phyloP scores from a whole-genome alignment of 2,329 filamentous ascomycete genomes.

The Fulvia fulva region DNA sequence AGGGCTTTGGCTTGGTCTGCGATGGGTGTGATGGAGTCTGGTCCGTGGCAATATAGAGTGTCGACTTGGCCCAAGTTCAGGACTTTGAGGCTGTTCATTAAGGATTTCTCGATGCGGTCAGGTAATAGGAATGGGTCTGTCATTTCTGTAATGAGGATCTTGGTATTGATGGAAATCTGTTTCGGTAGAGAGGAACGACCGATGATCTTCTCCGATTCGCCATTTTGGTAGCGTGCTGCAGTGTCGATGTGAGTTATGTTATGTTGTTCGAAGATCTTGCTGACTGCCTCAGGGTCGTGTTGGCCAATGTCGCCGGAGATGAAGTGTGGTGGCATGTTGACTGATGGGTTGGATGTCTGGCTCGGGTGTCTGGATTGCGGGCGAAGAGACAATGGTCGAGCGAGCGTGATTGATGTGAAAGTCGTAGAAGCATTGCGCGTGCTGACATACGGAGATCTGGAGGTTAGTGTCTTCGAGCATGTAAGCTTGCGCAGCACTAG shows the following conservation, averaged over 20 bases:
- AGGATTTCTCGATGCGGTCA: conserved; percentile 8
- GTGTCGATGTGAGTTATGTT: conserved; percentile 25
- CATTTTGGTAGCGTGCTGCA: conserved; percentile 31
- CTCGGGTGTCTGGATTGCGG: not conserved
- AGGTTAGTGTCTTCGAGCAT: too few species aligned
- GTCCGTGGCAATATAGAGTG: conserved; percentile 38
- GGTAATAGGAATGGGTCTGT: not conserved
- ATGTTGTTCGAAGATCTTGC: not conserved
- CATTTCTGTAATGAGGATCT: conserved; percentile 4
- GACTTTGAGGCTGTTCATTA: conserved; percentile 11
- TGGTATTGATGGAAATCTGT: conserved; percentile 15
- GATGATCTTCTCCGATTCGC: conserved; percentile 37
- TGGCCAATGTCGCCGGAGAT: conserved; percentile 7
- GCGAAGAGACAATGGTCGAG: not conserved
- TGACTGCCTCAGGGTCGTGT: not conserved
- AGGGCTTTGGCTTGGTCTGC: conserved; percentile 41
- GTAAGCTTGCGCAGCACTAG: too few species aligned
- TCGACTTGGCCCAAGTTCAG: conserved; percentile 25
- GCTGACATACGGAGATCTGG: too few species aligned
- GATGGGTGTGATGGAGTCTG: conserved; percentile 40
- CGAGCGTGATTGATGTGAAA: too few species aligned
- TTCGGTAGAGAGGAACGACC: conserved; percentile 23
- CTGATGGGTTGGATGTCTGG: not conserved
- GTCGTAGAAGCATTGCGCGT: too few species aligned
- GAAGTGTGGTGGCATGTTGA: not conserved